Evolutionary conservation across 2,329 filamentous ascomycete species (phyloP).

Genomic region (Venturia aucupariae): DNA sequence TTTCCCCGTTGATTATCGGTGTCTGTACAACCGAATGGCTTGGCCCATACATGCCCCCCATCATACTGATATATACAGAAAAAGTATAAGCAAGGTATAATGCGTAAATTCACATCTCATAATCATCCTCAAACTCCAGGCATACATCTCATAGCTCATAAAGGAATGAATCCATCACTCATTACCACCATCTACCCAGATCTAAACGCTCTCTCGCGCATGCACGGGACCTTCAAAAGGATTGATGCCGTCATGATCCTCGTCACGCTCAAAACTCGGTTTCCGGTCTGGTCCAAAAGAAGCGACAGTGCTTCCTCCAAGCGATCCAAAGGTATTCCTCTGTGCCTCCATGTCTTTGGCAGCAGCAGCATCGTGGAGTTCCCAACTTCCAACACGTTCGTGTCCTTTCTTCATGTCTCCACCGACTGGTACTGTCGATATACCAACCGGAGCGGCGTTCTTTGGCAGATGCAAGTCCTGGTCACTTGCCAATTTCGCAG

Average conservation of each 20-base stretch:
- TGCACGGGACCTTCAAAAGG: slow-evolving; percentile 35
- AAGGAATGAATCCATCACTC: neutral
- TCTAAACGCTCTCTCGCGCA: slow-evolving; percentile 39
- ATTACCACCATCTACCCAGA: neutral
- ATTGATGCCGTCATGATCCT: slow-evolving; percentile 26
- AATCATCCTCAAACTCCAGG: neutral
- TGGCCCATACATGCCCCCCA: too few relatives aligned
- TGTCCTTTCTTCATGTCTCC: slow-evolving; percentile 32
- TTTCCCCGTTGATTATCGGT: too few relatives aligned
- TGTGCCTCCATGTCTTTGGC: slow-evolving; percentile 17
- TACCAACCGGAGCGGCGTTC: slow-evolving; percentile 25
- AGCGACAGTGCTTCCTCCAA: slow-evolving; percentile 21
- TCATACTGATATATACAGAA: neutral
- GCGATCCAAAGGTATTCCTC: neutral
- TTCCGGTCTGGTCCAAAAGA: slow-evolving; percentile 23
- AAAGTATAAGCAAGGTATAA: neutral
- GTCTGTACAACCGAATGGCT: too few relatives aligned
- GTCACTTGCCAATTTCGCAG: slow-evolving; percentile 45
- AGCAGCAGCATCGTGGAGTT: slow-evolving; percentile 34
- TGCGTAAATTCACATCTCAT: neutral
- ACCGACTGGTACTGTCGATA: slow-evolving; percentile 23
- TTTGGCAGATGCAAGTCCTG: slow-evolving; percentile 41
- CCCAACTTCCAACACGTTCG: slow-evolving; percentile 50
- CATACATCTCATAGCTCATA: neutral
- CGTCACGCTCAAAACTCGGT: slow-evolving; percentile 38